Conservation (phyloP, 2,329 filamentous ascomycete genomes). For the Diaporthe velutina region DNA sequence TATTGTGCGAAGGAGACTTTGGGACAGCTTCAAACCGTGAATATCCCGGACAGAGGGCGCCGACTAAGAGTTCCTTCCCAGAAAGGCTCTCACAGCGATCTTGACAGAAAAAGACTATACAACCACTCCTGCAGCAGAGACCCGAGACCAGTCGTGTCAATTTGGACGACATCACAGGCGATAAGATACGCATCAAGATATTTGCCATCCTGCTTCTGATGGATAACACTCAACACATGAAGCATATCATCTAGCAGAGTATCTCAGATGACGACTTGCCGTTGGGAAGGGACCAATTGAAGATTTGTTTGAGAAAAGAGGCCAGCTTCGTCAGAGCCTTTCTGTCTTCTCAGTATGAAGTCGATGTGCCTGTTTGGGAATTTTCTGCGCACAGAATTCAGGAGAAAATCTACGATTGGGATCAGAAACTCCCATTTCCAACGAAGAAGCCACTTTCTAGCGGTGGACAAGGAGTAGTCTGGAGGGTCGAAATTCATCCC, state of each 20-base stretch:
- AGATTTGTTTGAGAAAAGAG: neutral
- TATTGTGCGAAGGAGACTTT: neutral
- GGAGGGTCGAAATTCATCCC: neutral
- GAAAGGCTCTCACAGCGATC: neutral
- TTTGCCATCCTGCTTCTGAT: neutral
- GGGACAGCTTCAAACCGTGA: neutral
- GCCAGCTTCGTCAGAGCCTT: neutral
- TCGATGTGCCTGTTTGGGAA: neutral
- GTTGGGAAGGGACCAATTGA: neutral
- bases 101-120: neutral
- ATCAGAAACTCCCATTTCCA: neutral
- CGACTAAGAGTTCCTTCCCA: neutral
- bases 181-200: neutral
- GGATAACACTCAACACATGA: neutral
- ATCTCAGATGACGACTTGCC: neutral
- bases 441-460: neutral
- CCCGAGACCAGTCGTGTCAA: neutral
- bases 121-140: neutral
- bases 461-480: constrained; percentile 6
- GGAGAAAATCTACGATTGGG: neutral
- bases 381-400: neutral
- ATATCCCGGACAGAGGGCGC: neutral
- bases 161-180: neutral
- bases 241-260: neutral
- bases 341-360: neutral